phyloP scores from a whole-genome alignment of 1,284 basidiomycete genomes.

The Pseudozyma sp. region DNA sequence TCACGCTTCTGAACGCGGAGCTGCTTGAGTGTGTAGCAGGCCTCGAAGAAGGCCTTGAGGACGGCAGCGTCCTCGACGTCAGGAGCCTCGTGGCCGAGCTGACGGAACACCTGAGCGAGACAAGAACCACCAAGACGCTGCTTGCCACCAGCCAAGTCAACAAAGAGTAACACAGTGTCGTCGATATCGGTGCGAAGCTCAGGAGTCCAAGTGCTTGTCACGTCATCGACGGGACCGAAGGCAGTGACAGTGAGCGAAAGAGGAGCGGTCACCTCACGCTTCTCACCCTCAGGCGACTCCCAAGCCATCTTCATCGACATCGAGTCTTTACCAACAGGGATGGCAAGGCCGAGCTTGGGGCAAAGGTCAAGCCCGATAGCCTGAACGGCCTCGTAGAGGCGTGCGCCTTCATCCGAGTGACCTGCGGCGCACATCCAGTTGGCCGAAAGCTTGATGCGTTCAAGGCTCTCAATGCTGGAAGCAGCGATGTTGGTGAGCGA shows the following conservation, averaged over 20 bases:
- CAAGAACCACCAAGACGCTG: conserved; percentile 93
- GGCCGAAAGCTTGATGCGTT: conserved; percentile 89
- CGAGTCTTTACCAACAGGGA: conserved; percentile 98
- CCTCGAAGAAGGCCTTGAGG: conserved; percentile 85
- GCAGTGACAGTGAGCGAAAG: conserved; percentile 94
- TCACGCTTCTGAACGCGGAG: conserved; percentile 67
- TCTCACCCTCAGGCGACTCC: conserved; percentile 73
- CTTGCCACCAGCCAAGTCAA: conserved; percentile 88
- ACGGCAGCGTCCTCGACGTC: conserved; percentile 84
- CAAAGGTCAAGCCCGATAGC: conserved; percentile 95
- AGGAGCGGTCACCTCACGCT: conserved; percentile 87
- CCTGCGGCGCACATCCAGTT: conserved; percentile 99
- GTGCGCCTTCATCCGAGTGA: conserved; percentile 88
- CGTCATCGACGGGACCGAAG: conserved; percentile 86
- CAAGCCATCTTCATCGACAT: conserved; percentile 99
- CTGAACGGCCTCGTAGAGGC: conserved; percentile 90
- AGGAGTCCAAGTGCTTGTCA: conserved; percentile 91
- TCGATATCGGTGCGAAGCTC: conserved; percentile 76
- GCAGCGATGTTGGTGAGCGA: conserved; percentile 91
- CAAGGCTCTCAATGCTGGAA: conserved; percentile 79
- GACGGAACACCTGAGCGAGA: conserved; percentile 92
- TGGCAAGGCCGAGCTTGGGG: conserved; percentile 90
- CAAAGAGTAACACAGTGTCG: conserved; percentile 80
- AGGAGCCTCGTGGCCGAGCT: conserved; percentile 87
- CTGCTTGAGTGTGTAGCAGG: conserved; percentile 78